Evolutionary conservation across 139 green algal species (phyloP).

Genomic region (Ettlia oleoabundans): DNA sequence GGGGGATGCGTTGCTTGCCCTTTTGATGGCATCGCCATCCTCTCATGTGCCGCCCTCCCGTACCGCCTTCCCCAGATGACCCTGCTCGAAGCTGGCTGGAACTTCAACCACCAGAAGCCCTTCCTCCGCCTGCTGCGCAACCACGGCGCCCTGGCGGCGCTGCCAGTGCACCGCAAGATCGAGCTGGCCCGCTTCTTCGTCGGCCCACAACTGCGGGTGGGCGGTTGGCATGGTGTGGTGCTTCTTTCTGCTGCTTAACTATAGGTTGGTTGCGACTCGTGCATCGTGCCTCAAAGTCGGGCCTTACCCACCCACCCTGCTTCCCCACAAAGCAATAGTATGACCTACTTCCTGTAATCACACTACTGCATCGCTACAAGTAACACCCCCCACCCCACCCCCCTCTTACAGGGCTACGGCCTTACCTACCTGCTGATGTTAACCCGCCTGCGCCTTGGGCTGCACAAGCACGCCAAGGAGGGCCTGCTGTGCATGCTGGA

Average conservation of each 20-base stretch:
- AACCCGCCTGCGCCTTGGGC: slow-evolving; percentile 19
- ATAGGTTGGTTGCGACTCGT: too few relatives aligned
- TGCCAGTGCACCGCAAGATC: slow-evolving; percentile 19
- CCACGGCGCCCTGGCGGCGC: slow-evolving; percentile 47
- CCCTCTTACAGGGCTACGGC: slow-evolving; percentile 19
- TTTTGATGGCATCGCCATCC: not conserved
- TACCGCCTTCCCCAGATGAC: slow-evolving; percentile 41
- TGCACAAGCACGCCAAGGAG: slow-evolving; percentile 70
- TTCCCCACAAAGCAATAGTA: not conserved
- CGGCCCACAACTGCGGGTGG: slow-evolving; percentile 5
- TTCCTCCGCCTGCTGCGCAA: slow-evolving; percentile 65
- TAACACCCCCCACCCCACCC: not conserved
- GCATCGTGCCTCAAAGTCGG: not conserved
- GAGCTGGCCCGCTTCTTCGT: slow-evolving; percentile 41
- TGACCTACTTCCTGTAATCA: not conserved
- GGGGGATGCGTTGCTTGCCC: too few relatives aligned
- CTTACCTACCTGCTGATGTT: slow-evolving; percentile 37
- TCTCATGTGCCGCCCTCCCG: too few relatives aligned
- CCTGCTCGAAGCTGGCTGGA: slow-evolving; percentile 60
- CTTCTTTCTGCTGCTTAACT: not conserved
- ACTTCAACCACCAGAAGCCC: slow-evolving; percentile 62
- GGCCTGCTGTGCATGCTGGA: slow-evolving; percentile 65
- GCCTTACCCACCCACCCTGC: too few relatives aligned
- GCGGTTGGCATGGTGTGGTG: not conserved
- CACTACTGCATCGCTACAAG: too few relatives aligned